Base-by-base conservation (phyloP, 495 filamentous ascomycete species). In the Thermochaetoides thermophila region DNA sequence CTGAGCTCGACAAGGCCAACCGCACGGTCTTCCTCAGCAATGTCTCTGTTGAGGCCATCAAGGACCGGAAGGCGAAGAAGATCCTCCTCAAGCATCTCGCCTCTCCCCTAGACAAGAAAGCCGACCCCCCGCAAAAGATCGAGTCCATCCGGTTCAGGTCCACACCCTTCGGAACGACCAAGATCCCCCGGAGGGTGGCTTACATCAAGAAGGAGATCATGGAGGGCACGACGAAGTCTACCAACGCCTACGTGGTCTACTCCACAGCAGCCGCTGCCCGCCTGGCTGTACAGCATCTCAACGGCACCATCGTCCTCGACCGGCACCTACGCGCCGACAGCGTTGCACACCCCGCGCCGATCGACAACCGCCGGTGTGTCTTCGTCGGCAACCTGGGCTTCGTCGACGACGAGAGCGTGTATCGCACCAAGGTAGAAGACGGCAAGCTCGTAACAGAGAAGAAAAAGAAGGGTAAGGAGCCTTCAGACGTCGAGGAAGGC, bases 351-450 rank as follows among this genome's bases (percentile, higher is more conserved):
- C 91, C 91, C 1, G 66, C 79, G 2, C 67, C 76, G 17, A 70
- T 75, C 16, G 87, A 93, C 46, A 69, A 92, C 48, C 73, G 78
- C 29, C 74, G 84, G 32, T 99, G 91, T 57, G 79, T 99, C 3
- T 99, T 96, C 47, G 81, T 99, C 9, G 91, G 91, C 7, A 96
- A 96, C 50, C 72, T 99, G 7, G 84, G 85, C 26, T 96, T 96
- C 44, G 81, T 95, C 1, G 84, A 92, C 44, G 78, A 87, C 37
- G 83, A 89, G 55, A 76, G 59, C 24, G 59, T 68, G 27, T 49
- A 78, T 10, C 61, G 69, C 27, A 63, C 68, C 24, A 74, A 70
- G 21, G 66, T 69, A n/a, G 63, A 62, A 2, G 56, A 58, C 5
- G 53, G 53, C 32, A 50, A 53, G 17, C 49, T 55, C 17, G 50